Evolutionary conservation across 345 rosid genomes (phyloP).

Genomic region (Acer negundo): DNA sequence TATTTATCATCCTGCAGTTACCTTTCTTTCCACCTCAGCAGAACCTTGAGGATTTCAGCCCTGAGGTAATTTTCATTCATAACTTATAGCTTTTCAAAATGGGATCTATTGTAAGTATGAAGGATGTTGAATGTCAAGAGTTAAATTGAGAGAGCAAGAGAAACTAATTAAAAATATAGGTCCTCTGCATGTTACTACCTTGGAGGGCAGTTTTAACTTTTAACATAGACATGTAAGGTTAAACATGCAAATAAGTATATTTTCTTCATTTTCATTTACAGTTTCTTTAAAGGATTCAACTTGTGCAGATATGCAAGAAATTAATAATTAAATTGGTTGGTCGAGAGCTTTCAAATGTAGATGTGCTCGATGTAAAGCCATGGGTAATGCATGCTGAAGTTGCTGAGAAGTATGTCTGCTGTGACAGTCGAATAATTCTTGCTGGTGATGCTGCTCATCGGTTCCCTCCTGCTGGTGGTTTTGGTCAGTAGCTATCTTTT

Average conservation of each 20-base stretch:
- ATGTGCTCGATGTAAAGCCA: conserved; percentile 83
- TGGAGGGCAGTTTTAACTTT: background rate
- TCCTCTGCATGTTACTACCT: conserved; percentile 5
- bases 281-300: conserved; percentile 43
- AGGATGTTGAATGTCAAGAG: background rate
- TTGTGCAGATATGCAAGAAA: conserved; percentile 80
- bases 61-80: conserved; percentile 51
- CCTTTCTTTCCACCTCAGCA: conserved; percentile 98
- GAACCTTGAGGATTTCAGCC: conserved; percentile 66
- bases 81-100: conserved; percentile 5
- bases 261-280: conserved; percentile 18
- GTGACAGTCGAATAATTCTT: conserved; percentile 65
- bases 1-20: conserved; percentile 45
- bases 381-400: conserved; percentile 99
- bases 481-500: conserved; percentile 55
- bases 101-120: background rate
- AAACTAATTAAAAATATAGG: background rate
- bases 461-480: conserved; percentile 98
- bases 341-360: conserved; percentile 74
- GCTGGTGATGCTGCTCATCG: conserved; percentile 98
- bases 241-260: background rate
- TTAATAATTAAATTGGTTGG: conserved; percentile 81
- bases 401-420: conserved; percentile 66
- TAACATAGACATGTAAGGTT: conserved; percentile 4
- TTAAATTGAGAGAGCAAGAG: conserved; percentile 2